Conservation (phyloP, 2,329 filamentous ascomycete species). For the Trichoderma brevicompactum region DNA sequence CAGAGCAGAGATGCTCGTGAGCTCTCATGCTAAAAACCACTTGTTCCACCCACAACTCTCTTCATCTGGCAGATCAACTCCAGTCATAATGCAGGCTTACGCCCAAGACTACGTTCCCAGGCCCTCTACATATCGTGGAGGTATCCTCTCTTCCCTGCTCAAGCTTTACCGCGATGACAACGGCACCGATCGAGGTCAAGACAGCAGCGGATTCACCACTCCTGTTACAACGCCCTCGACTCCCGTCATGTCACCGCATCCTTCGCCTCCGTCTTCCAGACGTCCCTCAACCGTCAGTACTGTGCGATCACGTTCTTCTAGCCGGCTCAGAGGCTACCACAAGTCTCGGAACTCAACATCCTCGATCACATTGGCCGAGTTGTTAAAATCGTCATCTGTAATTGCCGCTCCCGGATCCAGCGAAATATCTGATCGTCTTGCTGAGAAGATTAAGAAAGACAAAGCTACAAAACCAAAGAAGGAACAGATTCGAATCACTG, state of each 20-base stretch:
- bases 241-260: conserved; percentile 48
- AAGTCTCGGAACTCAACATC: conserved; percentile 50
- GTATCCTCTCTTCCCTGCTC: conserved; percentile 73
- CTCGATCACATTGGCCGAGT: conserved; percentile 53
- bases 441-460: conserved; percentile 50
- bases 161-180: conserved; percentile 66
- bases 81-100: conserved; percentile 54
- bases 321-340: conserved; percentile 48
- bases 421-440: conserved; percentile 50
- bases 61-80: conserved; percentile 46
- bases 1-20: conserved; percentile 44
- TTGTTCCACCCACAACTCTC: conserved; percentile 38
- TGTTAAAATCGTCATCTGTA: conserved; percentile 59
- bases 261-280: conserved; percentile 48
- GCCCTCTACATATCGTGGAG: conserved; percentile 71
- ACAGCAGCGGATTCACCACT: conserved; percentile 48
- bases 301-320: conserved; percentile 42
- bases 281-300: conserved; percentile 45
- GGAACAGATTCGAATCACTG: conserved; percentile 53
- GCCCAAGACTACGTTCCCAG: conserved; percentile 63
- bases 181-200: conserved; percentile 38
- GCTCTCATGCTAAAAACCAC: conserved; percentile 41
- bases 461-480: conserved; percentile 45
- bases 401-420: conserved; percentile 54
- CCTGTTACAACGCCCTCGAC: conserved; percentile 45